Evolutionary conservation across 352 stramenopile species (phyloP).

Genomic region (Phytophthora constricta): DNA sequence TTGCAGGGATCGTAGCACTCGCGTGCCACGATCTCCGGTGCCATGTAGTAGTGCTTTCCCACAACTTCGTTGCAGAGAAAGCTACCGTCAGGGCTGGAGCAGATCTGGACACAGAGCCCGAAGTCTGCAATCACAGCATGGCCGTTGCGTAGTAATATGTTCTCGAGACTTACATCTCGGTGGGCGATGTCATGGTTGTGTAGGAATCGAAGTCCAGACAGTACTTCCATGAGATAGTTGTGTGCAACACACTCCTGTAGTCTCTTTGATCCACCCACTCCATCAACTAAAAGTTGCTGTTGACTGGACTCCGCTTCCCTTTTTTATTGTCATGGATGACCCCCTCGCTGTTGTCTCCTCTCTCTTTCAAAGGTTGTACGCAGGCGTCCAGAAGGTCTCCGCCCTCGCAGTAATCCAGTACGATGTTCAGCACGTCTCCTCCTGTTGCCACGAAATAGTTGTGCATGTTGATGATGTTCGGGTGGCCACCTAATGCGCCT

Average conservation of each 20-base stretch:
- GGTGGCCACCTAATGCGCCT: constrained; percentile 58
- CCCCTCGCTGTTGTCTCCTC: not conserved
- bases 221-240: constrained; percentile 71
- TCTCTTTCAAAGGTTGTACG: constrained; percentile 16
- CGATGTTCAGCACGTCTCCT: constrained; percentile 59
- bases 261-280: constrained; percentile 30
- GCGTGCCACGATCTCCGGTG: constrained; percentile 90
- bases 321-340: too few species aligned
- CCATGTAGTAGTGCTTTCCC: constrained; percentile 98
- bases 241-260: constrained; percentile 57
- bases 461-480: constrained; percentile 76
- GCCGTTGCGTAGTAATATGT: constrained; percentile 90
- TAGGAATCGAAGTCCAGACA: constrained; percentile 69
- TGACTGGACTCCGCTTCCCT: not conserved
- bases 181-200: constrained; percentile 84
- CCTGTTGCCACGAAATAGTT: constrained; percentile 62
- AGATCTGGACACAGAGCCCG: constrained; percentile 67
- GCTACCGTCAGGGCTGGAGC: not conserved
- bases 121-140: constrained; percentile 75
- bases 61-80: constrained; percentile 69
- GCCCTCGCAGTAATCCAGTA: constrained; percentile 79
- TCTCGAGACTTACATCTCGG: constrained; percentile 96
- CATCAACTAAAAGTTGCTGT: constrained; percentile 20
- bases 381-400: constrained; percentile 76
- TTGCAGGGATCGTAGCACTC: constrained; percentile 91